phyloP scores from a whole-genome alignment of 257 asterid species.

The Misopates orontium region DNA sequence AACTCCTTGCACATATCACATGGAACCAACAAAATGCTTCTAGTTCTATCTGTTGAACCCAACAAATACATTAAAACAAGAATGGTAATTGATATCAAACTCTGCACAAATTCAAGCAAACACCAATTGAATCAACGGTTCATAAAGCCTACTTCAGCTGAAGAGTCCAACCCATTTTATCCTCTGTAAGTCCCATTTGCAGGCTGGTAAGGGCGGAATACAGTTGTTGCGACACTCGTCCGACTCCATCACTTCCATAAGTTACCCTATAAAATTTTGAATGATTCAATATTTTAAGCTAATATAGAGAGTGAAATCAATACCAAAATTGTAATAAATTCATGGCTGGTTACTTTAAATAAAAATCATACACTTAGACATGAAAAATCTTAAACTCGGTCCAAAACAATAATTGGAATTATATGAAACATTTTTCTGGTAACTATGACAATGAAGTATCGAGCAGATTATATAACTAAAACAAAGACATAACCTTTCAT shows the following conservation, averaged over 20 bases:
- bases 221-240: constrained; percentile 74
- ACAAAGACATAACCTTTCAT: constrained; percentile 49
- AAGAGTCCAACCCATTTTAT: constrained; percentile 74
- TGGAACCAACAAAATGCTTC: neutral
- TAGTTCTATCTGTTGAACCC: neutral
- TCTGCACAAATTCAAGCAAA: neutral
- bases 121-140: neutral
- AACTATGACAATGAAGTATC: too few relatives aligned
- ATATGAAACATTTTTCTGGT: too few relatives aligned
- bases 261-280: constrained; percentile 48
- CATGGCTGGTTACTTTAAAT: too few relatives aligned
- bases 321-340: too few relatives aligned
- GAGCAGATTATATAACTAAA: neutral
- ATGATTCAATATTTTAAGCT: neutral
- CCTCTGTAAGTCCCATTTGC: constrained; percentile 85
- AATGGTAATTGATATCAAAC: neutral
- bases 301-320: too few relatives aligned
- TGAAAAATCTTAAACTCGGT: too few relatives aligned
- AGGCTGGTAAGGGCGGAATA: constrained; percentile 81
- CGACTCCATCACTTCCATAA: constrained; percentile 71
- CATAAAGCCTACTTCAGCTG: constrained; percentile 16
- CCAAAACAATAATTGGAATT: too few relatives aligned
- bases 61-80: neutral
- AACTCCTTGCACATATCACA: too few relatives aligned
- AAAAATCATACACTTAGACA: too few relatives aligned